phyloP scores from a whole-genome alignment of 1,284 basidiomycete species.

The Cryptococcus jaspeensis region DNA sequence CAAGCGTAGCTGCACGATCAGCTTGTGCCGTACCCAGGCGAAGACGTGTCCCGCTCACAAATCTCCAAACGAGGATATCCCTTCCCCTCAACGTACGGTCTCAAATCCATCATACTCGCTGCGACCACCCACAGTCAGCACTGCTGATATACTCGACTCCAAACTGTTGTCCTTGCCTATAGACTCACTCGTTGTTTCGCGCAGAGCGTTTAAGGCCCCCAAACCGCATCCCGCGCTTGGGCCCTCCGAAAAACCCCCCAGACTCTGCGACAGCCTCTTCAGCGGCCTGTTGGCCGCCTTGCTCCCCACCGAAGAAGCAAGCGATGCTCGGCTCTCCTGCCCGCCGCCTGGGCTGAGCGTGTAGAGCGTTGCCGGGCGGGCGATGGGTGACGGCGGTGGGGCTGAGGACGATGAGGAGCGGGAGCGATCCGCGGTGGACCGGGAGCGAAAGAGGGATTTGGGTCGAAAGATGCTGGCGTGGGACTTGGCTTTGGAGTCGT shows the following conservation, averaged over 20 bases:
- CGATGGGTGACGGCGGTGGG: background rate
- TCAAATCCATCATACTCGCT: background rate
- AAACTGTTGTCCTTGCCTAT: too few species aligned
- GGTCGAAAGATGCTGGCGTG: background rate
- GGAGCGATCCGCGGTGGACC: background rate
- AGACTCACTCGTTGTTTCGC: background rate
- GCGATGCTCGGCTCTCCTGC: background rate
- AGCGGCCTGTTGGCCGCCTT: slow-evolving; percentile 6
- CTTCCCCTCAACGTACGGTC: background rate
- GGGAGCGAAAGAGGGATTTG: background rate
- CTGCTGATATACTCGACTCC: too few species aligned
- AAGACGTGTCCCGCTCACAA: background rate
- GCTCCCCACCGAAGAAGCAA: background rate
- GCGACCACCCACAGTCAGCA: background rate
- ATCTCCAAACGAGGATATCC: background rate
- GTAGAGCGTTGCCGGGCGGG: background rate
- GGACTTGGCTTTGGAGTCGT: background rate
- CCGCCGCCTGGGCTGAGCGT: background rate
- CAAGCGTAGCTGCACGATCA: background rate
- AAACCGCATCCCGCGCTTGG: background rate
- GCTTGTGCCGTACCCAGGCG: background rate
- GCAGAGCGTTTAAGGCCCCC: slow-evolving; percentile 11
- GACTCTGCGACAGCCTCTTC: slow-evolving; percentile 7
- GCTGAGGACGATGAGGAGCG: background rate
- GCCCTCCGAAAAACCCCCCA: slow-evolving; percentile 14